Evolutionary conservation across 2,329 filamentous ascomycete genomes (phyloP).

Genomic region (Cryphonectria parasitica): DNA sequence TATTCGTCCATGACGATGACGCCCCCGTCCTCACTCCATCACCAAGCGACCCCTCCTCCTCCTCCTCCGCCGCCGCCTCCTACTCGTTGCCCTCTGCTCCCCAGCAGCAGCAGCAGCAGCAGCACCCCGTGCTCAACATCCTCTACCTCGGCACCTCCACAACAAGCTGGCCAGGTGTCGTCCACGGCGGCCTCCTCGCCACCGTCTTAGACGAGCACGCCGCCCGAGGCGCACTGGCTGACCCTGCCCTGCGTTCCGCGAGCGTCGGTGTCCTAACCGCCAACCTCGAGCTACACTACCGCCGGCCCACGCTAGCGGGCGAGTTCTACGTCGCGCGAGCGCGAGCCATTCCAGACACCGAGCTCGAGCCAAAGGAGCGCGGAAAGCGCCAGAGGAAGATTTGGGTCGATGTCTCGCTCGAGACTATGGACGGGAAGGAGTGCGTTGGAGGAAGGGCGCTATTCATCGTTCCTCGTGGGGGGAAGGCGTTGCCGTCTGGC

Average conservation of each 20-base stretch:
- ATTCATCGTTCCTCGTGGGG: conserved; percentile 61
- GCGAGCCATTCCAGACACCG: conserved; percentile 43
- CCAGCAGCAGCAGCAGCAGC: conserved; percentile 37
- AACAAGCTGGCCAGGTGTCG: conserved; percentile 71
- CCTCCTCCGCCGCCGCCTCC: conserved; percentile 69
- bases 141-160: conserved; percentile 69
- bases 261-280: conserved; percentile 50
- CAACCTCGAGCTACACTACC: conserved; percentile 64
- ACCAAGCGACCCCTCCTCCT: conserved; percentile 58
- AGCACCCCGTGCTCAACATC: conserved; percentile 41
- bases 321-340: conserved; percentile 67
- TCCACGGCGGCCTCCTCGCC: conserved; percentile 72
- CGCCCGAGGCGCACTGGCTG: conserved; percentile 61
- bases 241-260: conserved; percentile 53
- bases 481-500: conserved; percentile 44
- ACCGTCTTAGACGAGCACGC: conserved; percentile 72
- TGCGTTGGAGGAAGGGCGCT: conserved; percentile 62
- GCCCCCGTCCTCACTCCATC: conserved; percentile 51
- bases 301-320: conserved; percentile 60
- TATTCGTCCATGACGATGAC: conserved; percentile 61
- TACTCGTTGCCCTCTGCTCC: conserved; percentile 59
- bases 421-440: conserved; percentile 57
- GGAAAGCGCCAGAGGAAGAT: conserved; percentile 51
- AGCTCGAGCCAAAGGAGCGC: conserved; percentile 34
- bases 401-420: conserved; percentile 58